A percentile compares a stretch with the other conserved stretches of the same genome.
These are phyloP conservation scores for Phialocephala subalpina DNA, from an alignment of 2,329 filamentous ascomycete species.

Conservation along the genomic window DNA sequence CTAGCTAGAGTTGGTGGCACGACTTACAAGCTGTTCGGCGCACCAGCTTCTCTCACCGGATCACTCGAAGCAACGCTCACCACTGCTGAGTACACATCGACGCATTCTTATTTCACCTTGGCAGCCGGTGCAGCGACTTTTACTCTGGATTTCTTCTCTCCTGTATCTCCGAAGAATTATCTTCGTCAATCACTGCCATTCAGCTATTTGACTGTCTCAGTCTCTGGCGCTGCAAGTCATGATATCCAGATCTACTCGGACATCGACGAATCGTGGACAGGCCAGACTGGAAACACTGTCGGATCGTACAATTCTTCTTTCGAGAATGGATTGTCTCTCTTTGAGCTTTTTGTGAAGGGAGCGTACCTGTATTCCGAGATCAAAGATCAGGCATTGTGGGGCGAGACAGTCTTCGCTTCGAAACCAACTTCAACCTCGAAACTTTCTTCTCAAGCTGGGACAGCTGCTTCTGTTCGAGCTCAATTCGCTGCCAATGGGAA, in stretches of 20 bases:
- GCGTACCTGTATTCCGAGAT: neutral
- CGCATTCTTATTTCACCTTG: neutral
- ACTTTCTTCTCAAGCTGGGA: neutral
- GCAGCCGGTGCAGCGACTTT: neutral
- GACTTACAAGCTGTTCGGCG: neutral
- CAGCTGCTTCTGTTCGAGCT: neutral
- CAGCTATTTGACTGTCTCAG: constrained; percentile 2
- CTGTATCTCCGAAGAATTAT: neutral
- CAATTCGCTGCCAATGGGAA: neutral
- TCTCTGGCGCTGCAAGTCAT: neutral
- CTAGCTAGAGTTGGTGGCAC: neutral
- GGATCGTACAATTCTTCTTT: neutral
- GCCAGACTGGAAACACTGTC: neutral
- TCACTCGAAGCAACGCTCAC: neutral
- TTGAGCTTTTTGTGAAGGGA: neutral
- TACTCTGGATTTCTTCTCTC: neutral
- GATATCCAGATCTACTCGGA: neutral
- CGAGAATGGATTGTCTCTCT: neutral
- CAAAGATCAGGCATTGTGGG: neutral
- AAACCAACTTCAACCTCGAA: neutral
- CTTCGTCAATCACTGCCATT: neutral
- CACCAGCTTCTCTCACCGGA: neutral
- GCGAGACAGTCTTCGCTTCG: neutral
- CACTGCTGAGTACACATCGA: neutral
- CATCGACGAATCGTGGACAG: constrained; percentile 1